phyloP scores from a whole-genome alignment of 768 basidiomycete species.

The Gymnopilus junonius region DNA sequence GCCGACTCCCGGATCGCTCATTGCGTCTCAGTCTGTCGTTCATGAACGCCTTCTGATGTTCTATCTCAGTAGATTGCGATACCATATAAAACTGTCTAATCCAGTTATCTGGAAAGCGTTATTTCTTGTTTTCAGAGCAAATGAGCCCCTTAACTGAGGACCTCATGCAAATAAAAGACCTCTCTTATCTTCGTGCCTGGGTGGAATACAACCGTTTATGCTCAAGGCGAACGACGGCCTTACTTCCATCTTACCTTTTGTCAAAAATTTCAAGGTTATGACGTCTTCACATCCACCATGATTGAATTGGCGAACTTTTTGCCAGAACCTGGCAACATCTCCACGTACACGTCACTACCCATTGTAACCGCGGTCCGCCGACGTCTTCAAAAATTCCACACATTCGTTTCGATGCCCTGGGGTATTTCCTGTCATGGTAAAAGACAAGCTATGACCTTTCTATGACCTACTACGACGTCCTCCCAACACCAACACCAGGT shows the following conservation, averaged over 20 bases:
- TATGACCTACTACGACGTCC: background rate
- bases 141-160: background rate
- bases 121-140: background rate
- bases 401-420: background rate
- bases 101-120: too few species aligned
- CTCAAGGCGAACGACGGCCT: background rate
- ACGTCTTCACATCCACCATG: background rate
- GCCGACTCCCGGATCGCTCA: background rate
- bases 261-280: background rate
- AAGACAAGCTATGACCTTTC: too few species aligned
- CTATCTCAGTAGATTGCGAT: background rate
- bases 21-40: background rate
- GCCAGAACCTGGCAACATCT: background rate
- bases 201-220: background rate
- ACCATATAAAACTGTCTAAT: background rate
- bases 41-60: background rate
- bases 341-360: background rate
- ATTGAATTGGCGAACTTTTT: background rate
- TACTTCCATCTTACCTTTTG: background rate
- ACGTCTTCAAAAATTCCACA: background rate
- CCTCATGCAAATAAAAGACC: background rate
- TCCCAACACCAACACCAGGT: background rate
- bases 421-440: background rate
- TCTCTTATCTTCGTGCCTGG: background rate
- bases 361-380: constrained; percentile 7